Evolutionary conservation across 2,329 filamentous ascomycete genomes (phyloP).

Genomic region (Xylariales sp.): DNA sequence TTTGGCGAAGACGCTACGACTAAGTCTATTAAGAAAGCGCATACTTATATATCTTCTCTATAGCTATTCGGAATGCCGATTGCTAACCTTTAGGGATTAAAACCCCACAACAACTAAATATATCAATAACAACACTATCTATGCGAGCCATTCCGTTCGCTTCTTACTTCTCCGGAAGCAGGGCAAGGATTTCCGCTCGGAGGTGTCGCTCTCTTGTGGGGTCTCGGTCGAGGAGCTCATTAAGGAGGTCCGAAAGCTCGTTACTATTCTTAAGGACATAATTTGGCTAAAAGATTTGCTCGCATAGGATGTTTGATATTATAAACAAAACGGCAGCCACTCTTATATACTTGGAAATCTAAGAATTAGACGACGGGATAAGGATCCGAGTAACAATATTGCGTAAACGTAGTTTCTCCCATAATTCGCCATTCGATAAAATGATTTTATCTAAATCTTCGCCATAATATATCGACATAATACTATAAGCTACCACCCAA

Average conservation of each 20-base stretch:
- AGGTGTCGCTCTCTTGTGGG: constrained; percentile 1
- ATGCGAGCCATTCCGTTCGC: not conserved
- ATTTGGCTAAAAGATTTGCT: constrained; percentile 1
- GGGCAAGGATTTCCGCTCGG: constrained; percentile 1
- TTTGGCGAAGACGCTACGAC: no score
- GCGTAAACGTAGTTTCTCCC: not conserved
- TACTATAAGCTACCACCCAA: not conserved
- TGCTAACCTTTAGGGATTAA: no score
- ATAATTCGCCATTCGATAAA: not conserved
- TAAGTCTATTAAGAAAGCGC: no score
- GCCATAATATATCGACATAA: not conserved
- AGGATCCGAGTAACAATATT: not conserved
- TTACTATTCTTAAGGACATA: constrained; percentile 6
- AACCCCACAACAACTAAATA: no score
- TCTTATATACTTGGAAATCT: not conserved
- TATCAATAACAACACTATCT: not conserved
- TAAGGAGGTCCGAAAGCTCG: not conserved
- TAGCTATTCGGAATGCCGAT: no score
- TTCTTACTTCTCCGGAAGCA: not conserved
- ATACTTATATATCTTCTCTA: no score
- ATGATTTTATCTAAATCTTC: not conserved
- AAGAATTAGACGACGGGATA: not conserved
- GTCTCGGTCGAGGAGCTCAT: not conserved
- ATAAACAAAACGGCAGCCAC: not conserved
- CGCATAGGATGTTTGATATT: not conserved